Evolutionary conservation across 2,329 filamentous ascomycete genomes (phyloP).

Genomic region (Cyanodermella asteris): DNA sequence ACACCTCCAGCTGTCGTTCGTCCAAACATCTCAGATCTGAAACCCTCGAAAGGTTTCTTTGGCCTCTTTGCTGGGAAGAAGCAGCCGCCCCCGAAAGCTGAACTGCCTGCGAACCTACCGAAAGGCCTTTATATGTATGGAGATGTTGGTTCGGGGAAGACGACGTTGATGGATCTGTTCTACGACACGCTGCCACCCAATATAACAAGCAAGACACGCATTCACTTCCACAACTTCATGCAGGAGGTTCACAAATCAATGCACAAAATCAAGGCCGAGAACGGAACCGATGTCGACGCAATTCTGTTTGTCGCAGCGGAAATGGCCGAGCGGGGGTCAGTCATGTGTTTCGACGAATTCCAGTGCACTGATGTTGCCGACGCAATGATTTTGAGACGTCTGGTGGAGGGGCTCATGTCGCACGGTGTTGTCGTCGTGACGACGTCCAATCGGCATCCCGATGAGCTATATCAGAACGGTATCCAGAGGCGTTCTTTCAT

Average conservation of each 20-base stretch:
- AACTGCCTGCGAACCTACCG: constrained; percentile 53
- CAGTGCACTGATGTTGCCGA: constrained; percentile 97
- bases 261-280: constrained; percentile 70
- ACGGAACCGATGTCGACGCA: constrained; percentile 75
- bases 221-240: constrained; percentile 99
- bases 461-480: constrained; percentile 94
- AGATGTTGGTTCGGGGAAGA: constrained; percentile 93
- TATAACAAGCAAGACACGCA: constrained; percentile 66
- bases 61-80: constrained; percentile 24
- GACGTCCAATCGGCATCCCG: constrained; percentile 87
- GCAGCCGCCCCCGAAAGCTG: constrained; percentile 22
- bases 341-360: constrained; percentile 96
- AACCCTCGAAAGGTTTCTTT: constrained; percentile 31
- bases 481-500: constrained; percentile 91
- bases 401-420: constrained; percentile 61
- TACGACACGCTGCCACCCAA: constrained; percentile 72
- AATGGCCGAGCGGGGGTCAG: constrained; percentile 63
- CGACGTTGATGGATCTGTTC: constrained; percentile 98
- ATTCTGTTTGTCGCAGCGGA: constrained; percentile 87
- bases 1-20: constrained; percentile 50
- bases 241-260: constrained; percentile 84
- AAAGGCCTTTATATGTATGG: constrained; percentile 87
- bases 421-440: constrained; percentile 94
- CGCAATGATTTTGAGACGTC: constrained; percentile 85
- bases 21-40: constrained; percentile 51